Base-by-base conservation (phyloP, 352 stramenopile genomes). In the Pythium periplocum region DNA sequence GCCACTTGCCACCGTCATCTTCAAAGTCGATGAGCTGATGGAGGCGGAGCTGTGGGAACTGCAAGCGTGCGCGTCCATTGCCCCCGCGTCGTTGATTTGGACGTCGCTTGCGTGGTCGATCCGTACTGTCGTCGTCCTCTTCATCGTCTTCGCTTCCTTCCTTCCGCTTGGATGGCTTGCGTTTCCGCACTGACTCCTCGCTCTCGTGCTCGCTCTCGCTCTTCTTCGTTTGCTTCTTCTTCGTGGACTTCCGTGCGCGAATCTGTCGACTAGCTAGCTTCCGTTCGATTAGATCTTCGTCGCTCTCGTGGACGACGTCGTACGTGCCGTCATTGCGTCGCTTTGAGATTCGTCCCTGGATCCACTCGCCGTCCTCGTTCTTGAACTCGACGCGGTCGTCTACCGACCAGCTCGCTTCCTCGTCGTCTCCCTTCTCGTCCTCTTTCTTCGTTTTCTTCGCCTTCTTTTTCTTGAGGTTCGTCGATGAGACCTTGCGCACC, bases 11-110 rank as follows among this genome's bases (percentile, higher is more conserved):
- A 11, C 61, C 62, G 51, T 75, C 71, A 31, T 73, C 78, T 52
- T 74, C 60, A 51, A 88, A 86, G 37, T 83, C 66, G 11, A 86
- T 68, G 9, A 76, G 38, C 55, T 86, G 70, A 51, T 78, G 72
- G n/a, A 77, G 45, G 6, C 59, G 56, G 4, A 83, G 53, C 33
- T 63, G 61, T 6, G 63, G 36, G 33, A 80, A 77, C 0, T 42
- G 30, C 37, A 59, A 32, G 0, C 39, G 46, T 17, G n/a, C 44
- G 48, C 0, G 26, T 4, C 37, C 34, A 40, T 26, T 45, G 57
- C 33, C 30, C 43, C 45, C 31, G 42, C 60, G 33, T 30, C 47
- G 1, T 64, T 33, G 42, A 64, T 57, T 30, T 48, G 46, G 3
- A 55, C 58, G 1, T 57, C 48, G 4, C 51, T 54, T 51, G 70